Base-by-base conservation (phyloP, 148 eudicot species). In the Agrostemma githago region DNA sequence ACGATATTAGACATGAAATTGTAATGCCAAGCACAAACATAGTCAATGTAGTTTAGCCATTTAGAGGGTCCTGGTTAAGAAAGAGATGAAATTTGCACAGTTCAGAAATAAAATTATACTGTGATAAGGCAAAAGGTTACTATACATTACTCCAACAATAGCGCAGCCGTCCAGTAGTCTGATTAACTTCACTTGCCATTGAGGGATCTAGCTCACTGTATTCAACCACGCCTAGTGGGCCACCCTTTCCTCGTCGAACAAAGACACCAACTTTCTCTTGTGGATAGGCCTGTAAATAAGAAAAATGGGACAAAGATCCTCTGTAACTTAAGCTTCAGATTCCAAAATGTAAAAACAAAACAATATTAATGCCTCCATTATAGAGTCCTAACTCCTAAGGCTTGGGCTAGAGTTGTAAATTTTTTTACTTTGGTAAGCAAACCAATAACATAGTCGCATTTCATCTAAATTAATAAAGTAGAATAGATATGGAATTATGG, bases 261-360 rank as follows among this genome's bases (percentile, higher is more conserved):
- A 95, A 95, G 34, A 95, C 98, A 48, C 99, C 98, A 80, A 95
- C 99, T 76, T 89, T 90, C 81, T 95, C 99, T 86, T 92, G 99
- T 62, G 99, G 99, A 80, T 95, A 95, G 58, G 98, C 97, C 98
- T 95, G 87, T 58, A 44, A 75, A 19, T 68, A 39, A 80, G 48
- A 70, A 53, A 21, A 76, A 71, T 9, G 46, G 14, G 19, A 65
- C 20, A 76, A 10, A 21, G 2, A 60, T 15, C 10, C 39, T 48
- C 43, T 14, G 62, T 10, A 40, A 10, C 7, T 59, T 59, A 3
- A 39, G 40, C 46, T 6, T 60, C 66, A 19, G 38, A 20, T 40
- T 46, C 4, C 34, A n/a, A 39, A 57, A 38, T 46, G 61, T 46
- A 21, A 51, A 46, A 70, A 46, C 15, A 15, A 10, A 48, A 37